Evolutionary conservation across 441 rosid genomes (phyloP).

Genomic region (Arabidopsis hybrid): DNA sequence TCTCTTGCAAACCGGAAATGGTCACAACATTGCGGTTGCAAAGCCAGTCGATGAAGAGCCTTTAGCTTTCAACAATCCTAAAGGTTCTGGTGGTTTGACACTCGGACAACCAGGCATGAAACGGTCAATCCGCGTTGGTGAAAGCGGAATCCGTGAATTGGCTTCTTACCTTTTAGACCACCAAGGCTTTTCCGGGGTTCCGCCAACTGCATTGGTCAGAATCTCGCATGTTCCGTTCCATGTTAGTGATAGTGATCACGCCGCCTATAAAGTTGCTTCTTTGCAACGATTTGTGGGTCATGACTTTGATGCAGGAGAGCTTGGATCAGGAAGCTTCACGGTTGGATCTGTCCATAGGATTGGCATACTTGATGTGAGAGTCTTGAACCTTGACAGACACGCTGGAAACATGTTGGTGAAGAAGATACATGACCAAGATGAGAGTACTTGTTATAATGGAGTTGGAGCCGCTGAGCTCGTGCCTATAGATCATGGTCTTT

Average conservation of each 20-base stretch:
- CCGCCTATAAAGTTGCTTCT: constrained; percentile 71
- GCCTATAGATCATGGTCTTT: constrained; percentile 93
- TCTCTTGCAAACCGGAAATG: constrained; percentile 56
- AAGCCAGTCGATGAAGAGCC: constrained; percentile 92
- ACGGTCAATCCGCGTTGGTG: constrained; percentile 78
- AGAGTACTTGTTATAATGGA: constrained; percentile 42
- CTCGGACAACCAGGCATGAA: constrained; percentile 78
- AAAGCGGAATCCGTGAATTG: constrained; percentile 80
- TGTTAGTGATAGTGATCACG: constrained; percentile 45
- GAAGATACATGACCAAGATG: constrained; percentile 49
- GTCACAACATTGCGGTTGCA: constrained; percentile 74
- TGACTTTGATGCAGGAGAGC: constrained; percentile 86
- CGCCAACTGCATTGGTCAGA: constrained; percentile 84
- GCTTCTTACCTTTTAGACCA: constrained; percentile 92
- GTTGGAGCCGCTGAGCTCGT: constrained; percentile 71
- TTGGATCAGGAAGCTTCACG: constrained; percentile 79
- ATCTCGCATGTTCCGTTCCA: constrained; percentile 65
- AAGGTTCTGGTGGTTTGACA: constrained; percentile 72
- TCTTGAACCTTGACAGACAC: constrained; percentile 87
- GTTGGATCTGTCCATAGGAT: constrained; percentile 82
- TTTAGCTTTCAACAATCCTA: constrained; percentile 75
- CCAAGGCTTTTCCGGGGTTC: constrained; percentile 79
- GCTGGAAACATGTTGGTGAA: constrained; percentile 85
- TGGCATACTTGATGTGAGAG: constrained; percentile 79
- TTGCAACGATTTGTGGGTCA: constrained; percentile 80